phyloP scores from a whole-genome alignment of 2,329 filamentous ascomycete genomes.

The Sporothrix mexicana region DNA sequence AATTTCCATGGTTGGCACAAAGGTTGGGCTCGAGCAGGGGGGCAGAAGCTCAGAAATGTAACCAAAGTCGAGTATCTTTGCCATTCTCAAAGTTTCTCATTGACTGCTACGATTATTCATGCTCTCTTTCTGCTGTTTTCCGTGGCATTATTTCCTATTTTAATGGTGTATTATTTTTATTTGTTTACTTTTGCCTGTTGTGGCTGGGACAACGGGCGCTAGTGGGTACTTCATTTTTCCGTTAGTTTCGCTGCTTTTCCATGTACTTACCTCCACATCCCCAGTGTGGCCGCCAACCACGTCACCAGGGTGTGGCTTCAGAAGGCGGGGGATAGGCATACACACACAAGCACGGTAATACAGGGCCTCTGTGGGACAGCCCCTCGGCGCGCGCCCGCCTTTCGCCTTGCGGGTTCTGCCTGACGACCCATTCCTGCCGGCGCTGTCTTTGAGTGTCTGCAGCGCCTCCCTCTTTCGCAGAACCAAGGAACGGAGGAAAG shows the following conservation, averaged over 20 bases:
- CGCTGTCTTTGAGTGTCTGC: neutral
- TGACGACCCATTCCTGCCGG: conserved; percentile 33
- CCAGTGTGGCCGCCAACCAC: conserved; percentile 24
- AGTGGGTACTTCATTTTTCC: conserved; percentile 12
- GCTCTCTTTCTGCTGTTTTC: too few species aligned
- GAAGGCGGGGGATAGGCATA: conserved; percentile 2
- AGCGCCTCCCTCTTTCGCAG: conserved; percentile 21
- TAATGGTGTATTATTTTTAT: neutral
- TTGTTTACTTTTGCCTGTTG: conserved; percentile 30
- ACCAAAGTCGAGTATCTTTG: conserved; percentile 6
- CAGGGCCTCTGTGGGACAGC: neutral
- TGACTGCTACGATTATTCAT: conserved; percentile 1
- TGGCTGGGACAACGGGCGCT: conserved; percentile 31
- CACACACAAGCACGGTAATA: too few species aligned
- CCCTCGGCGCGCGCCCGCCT: conserved; percentile 12
- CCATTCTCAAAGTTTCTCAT: too few species aligned
- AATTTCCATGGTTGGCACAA: neutral
- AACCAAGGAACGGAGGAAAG: conserved; percentile 18
- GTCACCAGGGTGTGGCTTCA: conserved; percentile 31
- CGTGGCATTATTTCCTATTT: neutral
- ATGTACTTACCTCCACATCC: conserved; percentile 11
- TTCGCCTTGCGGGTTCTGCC: conserved; percentile 25
- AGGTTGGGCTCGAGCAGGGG: neutral
- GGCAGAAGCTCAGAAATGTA: neutral
- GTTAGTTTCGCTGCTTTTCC: neutral